These are phyloP conservation scores for Colletotrichum spaethianum DNA, from an alignment of 2,329 filamentous ascomycete genomes.

Conservation along the genomic window DNA sequence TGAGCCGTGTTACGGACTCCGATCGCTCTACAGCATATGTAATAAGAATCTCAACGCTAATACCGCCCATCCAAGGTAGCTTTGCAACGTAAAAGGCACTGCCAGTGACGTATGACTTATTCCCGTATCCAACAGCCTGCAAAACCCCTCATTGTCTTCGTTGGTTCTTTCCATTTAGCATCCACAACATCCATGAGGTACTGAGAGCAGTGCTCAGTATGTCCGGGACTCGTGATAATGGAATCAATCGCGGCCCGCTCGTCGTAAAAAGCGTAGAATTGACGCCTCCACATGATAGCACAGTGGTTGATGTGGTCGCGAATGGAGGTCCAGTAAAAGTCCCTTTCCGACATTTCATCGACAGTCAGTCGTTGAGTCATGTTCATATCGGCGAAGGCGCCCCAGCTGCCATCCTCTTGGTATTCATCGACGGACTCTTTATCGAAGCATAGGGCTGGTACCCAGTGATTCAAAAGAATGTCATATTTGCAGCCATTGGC, in stretches of 20 bases:
- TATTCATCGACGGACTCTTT: conserved; percentile 46
- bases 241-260: conserved; percentile 43
- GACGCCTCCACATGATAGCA: conserved; percentile 47
- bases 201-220: conserved; percentile 48
- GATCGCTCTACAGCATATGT: not conserved
- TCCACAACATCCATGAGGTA: conserved; percentile 47
- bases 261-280: conserved; percentile 46
- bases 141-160: conserved; percentile 39
- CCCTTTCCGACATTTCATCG: conserved; percentile 44
- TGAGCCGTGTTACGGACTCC: too few relatives aligned
- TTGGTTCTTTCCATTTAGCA: conserved; percentile 39
- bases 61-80: not conserved
- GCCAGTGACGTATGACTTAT: not conserved
- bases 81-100: not conserved
- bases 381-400: conserved; percentile 44
- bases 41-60: not conserved
- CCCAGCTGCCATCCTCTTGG: conserved; percentile 46
- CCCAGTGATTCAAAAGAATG: conserved; percentile 47
- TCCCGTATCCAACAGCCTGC: conserved; percentile 37
- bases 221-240: conserved; percentile 43
- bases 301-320: conserved; percentile 49
- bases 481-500: conserved; percentile 45
- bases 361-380: conserved; percentile 43
- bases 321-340: conserved; percentile 44
- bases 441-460: conserved; percentile 44